Conservation (phyloP, 2,329 filamentous ascomycete genomes). For the Sclerotinia glacialis region DNA sequence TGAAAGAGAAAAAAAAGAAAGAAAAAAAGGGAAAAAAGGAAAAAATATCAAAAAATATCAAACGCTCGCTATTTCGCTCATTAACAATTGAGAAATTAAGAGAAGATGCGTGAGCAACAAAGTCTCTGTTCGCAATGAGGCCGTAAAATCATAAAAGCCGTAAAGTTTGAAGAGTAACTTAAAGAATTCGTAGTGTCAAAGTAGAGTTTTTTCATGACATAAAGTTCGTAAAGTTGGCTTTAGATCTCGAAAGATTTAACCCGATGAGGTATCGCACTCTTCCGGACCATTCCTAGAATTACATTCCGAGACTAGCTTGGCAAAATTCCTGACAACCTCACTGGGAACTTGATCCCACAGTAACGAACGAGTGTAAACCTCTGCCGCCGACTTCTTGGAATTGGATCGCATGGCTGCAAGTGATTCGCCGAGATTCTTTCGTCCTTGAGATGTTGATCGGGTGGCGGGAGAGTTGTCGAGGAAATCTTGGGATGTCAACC, state of each 20-base stretch:
- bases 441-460: slow-evolving; percentile 58
- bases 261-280: slow-evolving; percentile 28
- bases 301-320: slow-evolving; percentile 81
- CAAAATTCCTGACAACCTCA: slow-evolving; percentile 90
- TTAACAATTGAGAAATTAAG: slow-evolving; percentile 33
- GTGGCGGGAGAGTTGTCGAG: slow-evolving; percentile 51
- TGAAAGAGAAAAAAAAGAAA: slow-evolving; percentile 31
- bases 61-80: slow-evolving; percentile 35
- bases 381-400: slow-evolving; percentile 71
- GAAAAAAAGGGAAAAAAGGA: slow-evolving; percentile 29
- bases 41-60: slow-evolving; percentile 34
- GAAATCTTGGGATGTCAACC: slow-evolving; percentile 74
- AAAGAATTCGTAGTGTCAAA: slow-evolving; percentile 18
- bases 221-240: neutral
- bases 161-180: slow-evolving; percentile 22
- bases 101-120: slow-evolving; percentile 49
- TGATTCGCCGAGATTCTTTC: slow-evolving; percentile 75
- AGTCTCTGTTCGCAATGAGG: slow-evolving; percentile 41
- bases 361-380: slow-evolving; percentile 88
- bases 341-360: slow-evolving; percentile 92
- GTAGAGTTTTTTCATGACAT: slow-evolving; percentile 21
- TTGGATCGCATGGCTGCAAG: slow-evolving; percentile 73
- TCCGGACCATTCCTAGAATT: slow-evolving; percentile 44
- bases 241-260: neutral
- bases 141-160: slow-evolving; percentile 31